Conservation (phyloP, 1,139 yeast species). For the Debaryomycetaceae sp. region DNA sequence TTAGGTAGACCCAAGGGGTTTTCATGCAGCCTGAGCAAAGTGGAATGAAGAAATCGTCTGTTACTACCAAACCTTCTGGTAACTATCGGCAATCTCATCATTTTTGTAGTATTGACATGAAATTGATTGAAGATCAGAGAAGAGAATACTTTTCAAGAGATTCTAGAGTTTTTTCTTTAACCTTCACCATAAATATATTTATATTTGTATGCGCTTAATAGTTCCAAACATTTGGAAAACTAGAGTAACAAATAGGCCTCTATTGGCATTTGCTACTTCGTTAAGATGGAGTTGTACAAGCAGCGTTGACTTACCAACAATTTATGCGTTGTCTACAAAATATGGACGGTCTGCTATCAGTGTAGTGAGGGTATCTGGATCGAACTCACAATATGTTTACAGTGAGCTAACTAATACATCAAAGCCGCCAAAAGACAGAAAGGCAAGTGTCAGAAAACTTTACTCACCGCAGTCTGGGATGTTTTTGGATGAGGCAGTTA, state of each 20-base stretch:
- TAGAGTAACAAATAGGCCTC: not conserved
- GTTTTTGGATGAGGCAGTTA: slow-evolving; percentile 73
- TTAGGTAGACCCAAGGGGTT: slow-evolving; percentile 55
- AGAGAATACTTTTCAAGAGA: too few species aligned
- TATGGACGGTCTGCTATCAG: slow-evolving; percentile 84
- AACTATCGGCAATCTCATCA: too few species aligned
- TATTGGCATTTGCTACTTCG: not conserved
- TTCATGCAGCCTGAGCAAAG: slow-evolving; percentile 19
- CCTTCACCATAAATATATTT: too few species aligned
- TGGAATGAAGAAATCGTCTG: slow-evolving; percentile 3
- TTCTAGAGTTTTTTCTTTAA: too few species aligned
- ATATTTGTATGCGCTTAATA: not conserved
- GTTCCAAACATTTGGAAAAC: not conserved
- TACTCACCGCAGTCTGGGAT: slow-evolving; percentile 35
- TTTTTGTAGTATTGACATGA: too few species aligned
- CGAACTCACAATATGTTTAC: slow-evolving; percentile 49
- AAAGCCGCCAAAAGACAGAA: slow-evolving; percentile 45
- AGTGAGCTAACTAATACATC: slow-evolving; percentile 42
- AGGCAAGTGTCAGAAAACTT: slow-evolving; percentile 55
- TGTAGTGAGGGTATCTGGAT: slow-evolving; percentile 79
- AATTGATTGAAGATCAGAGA: too few species aligned
- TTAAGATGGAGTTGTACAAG: not conserved
- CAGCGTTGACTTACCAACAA: slow-evolving; percentile 48
- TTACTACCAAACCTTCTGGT: not conserved
- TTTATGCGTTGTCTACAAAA: slow-evolving; percentile 86